phyloP scores from a whole-genome alignment of 2,329 filamentous ascomycete genomes.

The Aureobasidium lini region DNA sequence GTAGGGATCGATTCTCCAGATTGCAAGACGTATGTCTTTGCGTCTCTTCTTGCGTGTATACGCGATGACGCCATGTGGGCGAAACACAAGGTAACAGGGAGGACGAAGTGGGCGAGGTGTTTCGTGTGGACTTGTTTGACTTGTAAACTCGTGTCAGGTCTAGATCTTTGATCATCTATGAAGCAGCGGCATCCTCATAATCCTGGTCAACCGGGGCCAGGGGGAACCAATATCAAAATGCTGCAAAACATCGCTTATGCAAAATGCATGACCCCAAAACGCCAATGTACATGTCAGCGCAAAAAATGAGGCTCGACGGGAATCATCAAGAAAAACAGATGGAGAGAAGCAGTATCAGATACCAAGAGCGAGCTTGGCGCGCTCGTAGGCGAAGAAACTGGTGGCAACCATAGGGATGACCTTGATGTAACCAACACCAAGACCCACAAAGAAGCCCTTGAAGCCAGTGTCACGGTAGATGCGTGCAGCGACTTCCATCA shows the following conservation, averaged over 20 bases:
- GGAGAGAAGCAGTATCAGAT: constrained; percentile 27
- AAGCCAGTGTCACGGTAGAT: constrained; percentile 71
- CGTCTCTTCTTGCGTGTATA: not conserved
- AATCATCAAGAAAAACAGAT: not conserved
- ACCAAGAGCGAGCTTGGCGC: constrained; percentile 50
- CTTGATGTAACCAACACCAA: constrained; percentile 94
- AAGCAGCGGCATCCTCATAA: not conserved
- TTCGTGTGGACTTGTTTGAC: not conserved
- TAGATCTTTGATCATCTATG: constrained; percentile 1
- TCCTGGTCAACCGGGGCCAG: not conserved
- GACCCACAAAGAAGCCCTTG: constrained; percentile 81
- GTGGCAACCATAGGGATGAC: constrained; percentile 81
- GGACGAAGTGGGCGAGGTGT: not conserved
- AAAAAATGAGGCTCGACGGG: not conserved
- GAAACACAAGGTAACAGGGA: not conserved
- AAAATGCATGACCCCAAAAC: not conserved
- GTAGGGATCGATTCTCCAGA: not conserved
- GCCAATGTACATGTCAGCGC: constrained; percentile 4
- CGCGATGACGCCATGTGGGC: not conserved
- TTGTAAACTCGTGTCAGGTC: not conserved
- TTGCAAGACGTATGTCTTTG: not conserved
- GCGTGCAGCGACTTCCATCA: constrained; percentile 67
- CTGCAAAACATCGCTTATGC: constrained; percentile 2
- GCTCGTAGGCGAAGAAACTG: constrained; percentile 61
- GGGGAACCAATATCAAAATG: not conserved